Evolutionary conservation across 495 filamentous ascomycete species (phyloP).

Genomic region (Tetracladium marchalianum): DNA sequence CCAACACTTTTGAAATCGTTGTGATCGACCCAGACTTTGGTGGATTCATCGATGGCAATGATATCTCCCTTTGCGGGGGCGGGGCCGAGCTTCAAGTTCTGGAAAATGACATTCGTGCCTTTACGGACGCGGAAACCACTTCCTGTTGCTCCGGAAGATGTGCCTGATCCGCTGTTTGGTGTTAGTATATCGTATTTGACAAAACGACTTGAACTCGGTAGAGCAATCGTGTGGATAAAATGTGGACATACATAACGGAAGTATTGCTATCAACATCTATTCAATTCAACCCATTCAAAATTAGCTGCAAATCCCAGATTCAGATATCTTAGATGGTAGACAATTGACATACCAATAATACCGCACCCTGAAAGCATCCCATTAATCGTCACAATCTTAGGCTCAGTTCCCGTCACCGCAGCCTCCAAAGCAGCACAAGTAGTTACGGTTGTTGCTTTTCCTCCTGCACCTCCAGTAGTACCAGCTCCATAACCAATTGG

Average conservation of each 20-base stretch:
- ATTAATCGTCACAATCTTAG: constrained; percentile 3
- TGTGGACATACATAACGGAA: too few species aligned
- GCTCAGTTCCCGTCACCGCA: constrained; percentile 24
- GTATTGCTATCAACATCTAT: too few species aligned
- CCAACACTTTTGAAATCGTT: constrained; percentile 29
- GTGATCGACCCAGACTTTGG: constrained; percentile 62
- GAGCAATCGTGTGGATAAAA: too few species aligned
- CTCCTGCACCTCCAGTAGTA: constrained; percentile 39
- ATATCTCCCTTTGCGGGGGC: constrained; percentile 52
- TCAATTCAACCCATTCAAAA: too few species aligned
- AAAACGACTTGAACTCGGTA: background rate
- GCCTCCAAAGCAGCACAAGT: constrained; percentile 31
- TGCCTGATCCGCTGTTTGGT: too few species aligned
- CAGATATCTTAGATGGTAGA: too few species aligned
- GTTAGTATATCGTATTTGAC: constrained; percentile 7
- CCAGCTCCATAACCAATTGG: constrained; percentile 21
- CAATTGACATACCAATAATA: too few species aligned
- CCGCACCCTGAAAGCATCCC: background rate
- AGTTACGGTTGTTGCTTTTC: constrained; percentile 38
- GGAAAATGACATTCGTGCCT: constrained; percentile 46
- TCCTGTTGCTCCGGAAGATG: constrained; percentile 15
- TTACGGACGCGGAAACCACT: constrained; percentile 37
- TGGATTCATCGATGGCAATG: constrained; percentile 44
- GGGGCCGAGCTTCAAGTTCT: constrained; percentile 50
- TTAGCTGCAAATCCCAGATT: too few species aligned